Evolutionary conservation across 2,329 filamentous ascomycete species (phyloP).

Genomic region (Hypoxylon sp.): DNA sequence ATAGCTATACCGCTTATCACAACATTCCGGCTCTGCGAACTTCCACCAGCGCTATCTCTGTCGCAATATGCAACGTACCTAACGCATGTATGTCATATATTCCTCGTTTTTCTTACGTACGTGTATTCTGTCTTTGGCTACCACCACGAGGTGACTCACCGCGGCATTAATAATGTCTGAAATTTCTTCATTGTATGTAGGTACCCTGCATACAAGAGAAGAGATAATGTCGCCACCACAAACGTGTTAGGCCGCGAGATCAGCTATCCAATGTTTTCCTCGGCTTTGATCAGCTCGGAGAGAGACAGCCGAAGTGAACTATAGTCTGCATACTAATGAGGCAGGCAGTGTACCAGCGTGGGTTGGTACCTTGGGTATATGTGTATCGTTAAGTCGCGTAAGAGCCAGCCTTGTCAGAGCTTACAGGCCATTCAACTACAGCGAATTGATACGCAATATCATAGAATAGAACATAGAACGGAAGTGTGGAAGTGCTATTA

Average conservation of each 20-base stretch:
- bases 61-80: neutral
- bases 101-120: neutral
- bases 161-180: neutral
- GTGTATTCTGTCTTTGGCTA: neutral
- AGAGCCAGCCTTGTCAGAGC: neutral
- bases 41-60: neutral
- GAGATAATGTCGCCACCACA: neutral
- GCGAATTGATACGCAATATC: neutral
- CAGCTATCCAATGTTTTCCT: neutral
- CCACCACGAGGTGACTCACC: conserved; percentile 15
- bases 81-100: neutral
- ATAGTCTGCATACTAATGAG: neutral
- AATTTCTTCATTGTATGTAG: neutral
- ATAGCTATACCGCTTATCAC: neutral
- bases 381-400: neutral
- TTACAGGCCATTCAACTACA: no score
- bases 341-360: neutral
- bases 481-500: neutral
- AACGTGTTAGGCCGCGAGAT: neutral
- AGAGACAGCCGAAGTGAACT: neutral
- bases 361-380: neutral
- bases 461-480: no score
- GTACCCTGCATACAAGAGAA: no score
- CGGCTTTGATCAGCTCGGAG: neutral
- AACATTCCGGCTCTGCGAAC: neutral